Base-by-base conservation (phyloP, 805 yeast species). In the Limtongia smithiae region DNA sequence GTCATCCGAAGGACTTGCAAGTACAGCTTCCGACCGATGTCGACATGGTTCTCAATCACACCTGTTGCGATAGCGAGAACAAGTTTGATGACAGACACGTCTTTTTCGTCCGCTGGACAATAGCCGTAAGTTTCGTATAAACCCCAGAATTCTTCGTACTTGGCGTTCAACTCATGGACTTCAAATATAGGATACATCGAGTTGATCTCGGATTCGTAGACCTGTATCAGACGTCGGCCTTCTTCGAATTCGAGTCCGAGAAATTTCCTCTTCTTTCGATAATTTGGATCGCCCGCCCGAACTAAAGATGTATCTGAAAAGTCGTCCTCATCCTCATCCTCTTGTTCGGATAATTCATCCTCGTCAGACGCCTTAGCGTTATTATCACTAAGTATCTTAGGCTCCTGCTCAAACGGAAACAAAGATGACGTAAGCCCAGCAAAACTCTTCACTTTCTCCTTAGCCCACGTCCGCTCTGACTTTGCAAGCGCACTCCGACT, bases 101-200 rank as follows among this genome's bases (percentile, higher is more conserved):
- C 56, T 12, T 41, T 20, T 9, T 21, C 30, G 15, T 41, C 30
- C 30, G 42, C 25, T 15, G 32, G 25, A 18, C 18, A 21, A 2
- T 6, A 14, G 9, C 28, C 28, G 38, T 33, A 20, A 12, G 17
- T 17, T 18, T 28, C 36, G 34, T 35, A 43, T 14, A 30, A 20
- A n/a, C 37, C 34, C 22, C 24, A 33, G 31, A 57, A 44, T 12
- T 45, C 50, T 31, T 54, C 51, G 43, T 56, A 57, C 17, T 48
- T 58, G n/a, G 42, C 17, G 24, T 39, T 41, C 6, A 59, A 43
- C 21, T 55, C 59, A 11, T 55, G 49, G 14, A 49, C 52, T 18
- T 50, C 51, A 48, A 60, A 60, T n/a, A 60, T 45, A 3, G 64
- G 64, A 37, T 51, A 60, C 56, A 60, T 55, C 44, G 57, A 46